Conservation (phyloP, 768 basidiomycete genomes). For the Psilocybe cubensis region DNA sequence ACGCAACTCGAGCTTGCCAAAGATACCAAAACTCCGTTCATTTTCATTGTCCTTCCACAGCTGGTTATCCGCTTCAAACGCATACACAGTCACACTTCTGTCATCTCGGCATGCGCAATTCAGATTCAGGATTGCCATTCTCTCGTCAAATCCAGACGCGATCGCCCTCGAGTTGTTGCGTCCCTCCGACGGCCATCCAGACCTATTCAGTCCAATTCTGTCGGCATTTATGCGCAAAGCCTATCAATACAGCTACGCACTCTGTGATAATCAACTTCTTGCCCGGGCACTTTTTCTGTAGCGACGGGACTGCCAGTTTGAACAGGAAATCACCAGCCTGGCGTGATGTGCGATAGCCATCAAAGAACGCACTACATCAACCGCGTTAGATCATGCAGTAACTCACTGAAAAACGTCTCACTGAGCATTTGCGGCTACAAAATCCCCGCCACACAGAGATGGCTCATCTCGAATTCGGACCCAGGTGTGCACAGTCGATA, state of each 20-base stretch:
- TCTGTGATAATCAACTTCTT: slow-evolving; percentile 39
- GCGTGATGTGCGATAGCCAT: slow-evolving; percentile 28
- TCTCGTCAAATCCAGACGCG: slow-evolving; percentile 33
- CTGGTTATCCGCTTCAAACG: slow-evolving; percentile 44
- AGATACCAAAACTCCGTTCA: slow-evolving; percentile 43
- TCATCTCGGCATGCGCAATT: slow-evolving; percentile 37
- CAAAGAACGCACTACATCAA: slow-evolving; percentile 37
- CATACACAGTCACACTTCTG: slow-evolving; percentile 33
- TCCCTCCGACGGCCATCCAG: slow-evolving; percentile 44
- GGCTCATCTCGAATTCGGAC: slow-evolving; percentile 34
- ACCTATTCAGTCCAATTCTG: slow-evolving; percentile 27
- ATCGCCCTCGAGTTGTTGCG: slow-evolving; percentile 28
- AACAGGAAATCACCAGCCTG: slow-evolving; percentile 39
- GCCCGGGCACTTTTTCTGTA: slow-evolving; percentile 35
- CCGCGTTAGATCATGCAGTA: background rate
- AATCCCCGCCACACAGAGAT: slow-evolving; percentile 37
- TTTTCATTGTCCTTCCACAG: slow-evolving; percentile 40
- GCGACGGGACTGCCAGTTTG: slow-evolving; percentile 35
- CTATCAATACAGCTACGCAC: slow-evolving; percentile 20
- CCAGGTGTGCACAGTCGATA: slow-evolving; percentile 44
- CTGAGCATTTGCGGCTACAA: slow-evolving; percentile 45
- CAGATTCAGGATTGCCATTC: slow-evolving; percentile 34
- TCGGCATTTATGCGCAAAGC: no score
- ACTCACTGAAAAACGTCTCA: slow-evolving; percentile 15
- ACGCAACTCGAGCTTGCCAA: slow-evolving; percentile 31